Conservation (phyloP, 345 rosid species). For the Corchorus capsularis region DNA sequence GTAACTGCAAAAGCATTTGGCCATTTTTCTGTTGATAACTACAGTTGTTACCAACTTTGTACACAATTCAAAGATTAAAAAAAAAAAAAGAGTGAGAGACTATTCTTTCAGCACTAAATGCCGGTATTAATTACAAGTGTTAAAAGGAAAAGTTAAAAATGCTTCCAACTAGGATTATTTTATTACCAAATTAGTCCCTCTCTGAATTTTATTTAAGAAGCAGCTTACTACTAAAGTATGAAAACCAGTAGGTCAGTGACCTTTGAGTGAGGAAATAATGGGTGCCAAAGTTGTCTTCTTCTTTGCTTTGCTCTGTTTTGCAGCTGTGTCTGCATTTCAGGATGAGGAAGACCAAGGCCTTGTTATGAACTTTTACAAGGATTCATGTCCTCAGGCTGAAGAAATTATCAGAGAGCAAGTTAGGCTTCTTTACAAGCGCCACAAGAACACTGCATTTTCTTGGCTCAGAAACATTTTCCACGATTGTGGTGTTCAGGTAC, state of each 20-base stretch:
- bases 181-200: conserved; percentile 6
- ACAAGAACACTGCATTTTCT: conserved; percentile 99
- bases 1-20: background rate
- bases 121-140: background rate
- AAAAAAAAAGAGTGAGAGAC: no score
- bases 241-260: conserved; percentile 22
- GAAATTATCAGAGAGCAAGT: conserved; percentile 89
- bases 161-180: background rate
- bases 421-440: conserved; percentile 91
- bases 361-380: conserved; percentile 80
- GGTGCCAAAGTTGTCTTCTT: conserved; percentile 48
- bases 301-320: conserved; percentile 44
- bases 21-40: background rate
- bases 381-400: conserved; percentile 94
- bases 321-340: conserved; percentile 51
- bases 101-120: background rate
- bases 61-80: background rate
- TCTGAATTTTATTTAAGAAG: conserved; percentile 43
- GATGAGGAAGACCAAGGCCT: conserved; percentile 65
- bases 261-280: conserved; percentile 38
- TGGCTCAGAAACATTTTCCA: conserved; percentile 99
- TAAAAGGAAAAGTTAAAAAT: background rate
- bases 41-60: background rate
- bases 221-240: background rate
- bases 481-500: conserved; percentile 96